These are phyloP conservation scores for Fusarium austroafricanum DNA, from an alignment of 2,329 filamentous ascomycete genomes.

Conservation along the genomic window DNA sequence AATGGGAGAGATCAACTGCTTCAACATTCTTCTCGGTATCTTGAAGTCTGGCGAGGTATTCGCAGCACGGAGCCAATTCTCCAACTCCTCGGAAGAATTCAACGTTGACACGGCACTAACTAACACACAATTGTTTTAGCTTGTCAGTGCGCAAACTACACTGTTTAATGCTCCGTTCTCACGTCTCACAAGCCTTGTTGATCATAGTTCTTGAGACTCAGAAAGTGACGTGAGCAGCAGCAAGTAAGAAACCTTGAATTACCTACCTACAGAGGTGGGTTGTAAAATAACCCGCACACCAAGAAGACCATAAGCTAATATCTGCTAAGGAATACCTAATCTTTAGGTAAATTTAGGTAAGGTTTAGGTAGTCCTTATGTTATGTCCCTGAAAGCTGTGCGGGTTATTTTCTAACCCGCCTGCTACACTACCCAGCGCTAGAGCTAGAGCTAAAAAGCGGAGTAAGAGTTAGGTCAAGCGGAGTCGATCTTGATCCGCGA, in stretches of 20 bases:
- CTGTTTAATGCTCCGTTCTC: neutral
- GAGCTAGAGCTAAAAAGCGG: constrained; percentile 20
- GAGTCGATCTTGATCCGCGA: constrained; percentile 36
- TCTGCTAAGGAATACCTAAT: no score
- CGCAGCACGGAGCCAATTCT: neutral
- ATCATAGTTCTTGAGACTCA: constrained; percentile 15
- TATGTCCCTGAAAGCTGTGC: no score
- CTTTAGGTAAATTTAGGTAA: no score
- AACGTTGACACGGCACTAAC: neutral
- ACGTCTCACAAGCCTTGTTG: constrained; percentile 3
- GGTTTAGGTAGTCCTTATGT: no score
- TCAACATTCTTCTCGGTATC: neutral
- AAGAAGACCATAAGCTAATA: no score
- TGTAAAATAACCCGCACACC: no score
- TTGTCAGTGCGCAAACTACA: neutral
- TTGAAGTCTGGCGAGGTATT: neutral
- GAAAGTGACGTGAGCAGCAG: constrained; percentile 32
- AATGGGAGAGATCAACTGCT: neutral
- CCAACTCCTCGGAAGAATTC: neutral
- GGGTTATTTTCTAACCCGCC: no score
- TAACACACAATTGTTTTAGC: neutral
- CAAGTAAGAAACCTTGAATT: constrained; percentile 18
- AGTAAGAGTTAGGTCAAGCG: constrained; percentile 9
- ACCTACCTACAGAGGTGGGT: no score
- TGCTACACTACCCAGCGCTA: no score